phyloP scores from a whole-genome alignment of 1,284 basidiomycete species.

The Sparassis latifolia region DNA sequence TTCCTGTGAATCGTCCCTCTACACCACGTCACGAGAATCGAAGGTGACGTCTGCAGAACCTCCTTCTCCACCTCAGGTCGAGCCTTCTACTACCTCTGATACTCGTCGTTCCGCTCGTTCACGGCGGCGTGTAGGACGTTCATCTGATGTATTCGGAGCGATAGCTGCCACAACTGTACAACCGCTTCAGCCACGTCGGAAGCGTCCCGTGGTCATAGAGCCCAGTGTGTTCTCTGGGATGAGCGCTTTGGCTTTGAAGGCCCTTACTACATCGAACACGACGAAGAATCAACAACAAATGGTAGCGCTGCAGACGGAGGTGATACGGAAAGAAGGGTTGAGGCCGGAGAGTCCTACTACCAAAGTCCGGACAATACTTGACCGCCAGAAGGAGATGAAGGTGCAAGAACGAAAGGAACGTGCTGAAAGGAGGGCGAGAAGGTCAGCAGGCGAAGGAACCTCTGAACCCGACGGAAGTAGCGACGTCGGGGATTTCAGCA shows the following conservation, averaged over 20 bases:
- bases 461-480: slow-evolving; percentile 16
- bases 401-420: slow-evolving; percentile 54
- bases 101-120: slow-evolving; percentile 44
- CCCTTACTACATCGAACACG: slow-evolving; percentile 66
- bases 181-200: slow-evolving; percentile 31
- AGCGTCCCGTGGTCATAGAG: slow-evolving; percentile 30
- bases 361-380: slow-evolving; percentile 65
- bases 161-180: slow-evolving; percentile 23
- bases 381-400: slow-evolving; percentile 68
- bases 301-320: slow-evolving; percentile 52
- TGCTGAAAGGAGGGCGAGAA: slow-evolving; percentile 55
- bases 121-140: slow-evolving; percentile 37
- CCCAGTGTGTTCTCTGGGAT: slow-evolving; percentile 50
- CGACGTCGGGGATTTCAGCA: slow-evolving; percentile 18
- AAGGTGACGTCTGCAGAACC: too few relatives aligned
- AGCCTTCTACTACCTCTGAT: not conserved
- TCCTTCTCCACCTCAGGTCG: too few relatives aligned
- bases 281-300: slow-evolving; percentile 60
- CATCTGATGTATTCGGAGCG: slow-evolving; percentile 32
- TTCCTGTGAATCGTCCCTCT: too few relatives aligned
- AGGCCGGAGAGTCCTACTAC: slow-evolving; percentile 76
- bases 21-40: too few relatives aligned
- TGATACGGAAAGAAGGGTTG: slow-evolving; percentile 63
- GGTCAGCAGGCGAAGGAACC: slow-evolving; percentile 29
- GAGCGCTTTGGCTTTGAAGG: slow-evolving; percentile 58